Conservation (phyloP, 2,329 filamentous ascomycete species). For the Penicillium griseofulvum region DNA sequence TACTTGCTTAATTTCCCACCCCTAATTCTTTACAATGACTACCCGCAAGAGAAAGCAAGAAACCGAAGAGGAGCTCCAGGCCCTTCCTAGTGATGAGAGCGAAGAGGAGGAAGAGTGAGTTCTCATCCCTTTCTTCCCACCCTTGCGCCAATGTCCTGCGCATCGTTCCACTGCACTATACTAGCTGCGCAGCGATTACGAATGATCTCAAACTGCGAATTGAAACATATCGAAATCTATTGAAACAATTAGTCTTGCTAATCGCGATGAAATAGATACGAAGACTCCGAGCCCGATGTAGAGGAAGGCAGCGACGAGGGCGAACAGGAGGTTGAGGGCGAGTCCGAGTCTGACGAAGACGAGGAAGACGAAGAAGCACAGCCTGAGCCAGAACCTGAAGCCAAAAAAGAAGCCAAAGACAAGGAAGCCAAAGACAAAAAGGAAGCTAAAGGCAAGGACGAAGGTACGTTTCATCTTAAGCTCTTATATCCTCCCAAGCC, state of each 20-base stretch:
- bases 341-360: constrained; percentile 26
- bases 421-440: constrained; percentile 13
- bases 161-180: background rate
- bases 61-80: constrained; percentile 48
- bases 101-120: constrained; percentile 53
- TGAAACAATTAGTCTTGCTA: constrained; percentile 6
- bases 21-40: constrained; percentile 43
- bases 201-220: background rate
- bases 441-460: background rate
- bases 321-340: constrained; percentile 31
- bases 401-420: background rate
- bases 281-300: constrained; percentile 33
- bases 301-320: constrained; percentile 31
- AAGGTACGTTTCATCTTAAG: constrained; percentile 18
- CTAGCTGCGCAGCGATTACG: constrained; percentile 5
- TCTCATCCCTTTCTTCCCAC: background rate
- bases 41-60: constrained; percentile 53
- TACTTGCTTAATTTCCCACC: constrained; percentile 26
- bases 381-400: constrained; percentile 1
- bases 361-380: constrained; percentile 24
- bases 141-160: background rate
- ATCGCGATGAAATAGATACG: constrained; percentile 29
- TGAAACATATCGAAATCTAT: background rate
- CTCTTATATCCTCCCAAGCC: background rate
- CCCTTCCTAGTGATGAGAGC: constrained; percentile 50